These are phyloP conservation scores for Amanita exitialis DNA, from an alignment of 768 basidiomycete species.

Conservation along the genomic window DNA sequence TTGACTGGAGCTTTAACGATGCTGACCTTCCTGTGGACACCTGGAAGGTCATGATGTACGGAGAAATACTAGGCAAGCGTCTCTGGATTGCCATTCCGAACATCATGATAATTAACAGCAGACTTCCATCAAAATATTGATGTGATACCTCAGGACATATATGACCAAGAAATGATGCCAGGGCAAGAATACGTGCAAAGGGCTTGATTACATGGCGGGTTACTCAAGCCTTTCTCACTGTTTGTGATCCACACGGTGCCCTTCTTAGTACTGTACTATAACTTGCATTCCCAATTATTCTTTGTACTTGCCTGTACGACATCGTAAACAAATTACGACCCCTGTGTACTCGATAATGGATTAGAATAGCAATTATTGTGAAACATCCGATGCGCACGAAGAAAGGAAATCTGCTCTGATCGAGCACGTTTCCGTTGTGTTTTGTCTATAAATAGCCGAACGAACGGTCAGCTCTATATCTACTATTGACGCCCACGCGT, in stretches of 20 bases:
- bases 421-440: no score
- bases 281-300: neutral
- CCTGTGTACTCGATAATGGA: constrained; percentile 1
- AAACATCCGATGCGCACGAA: neutral
- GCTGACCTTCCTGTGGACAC: constrained; percentile 97
- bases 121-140: constrained; percentile 71
- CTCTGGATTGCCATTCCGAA: neutral
- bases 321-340: neutral
- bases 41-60: constrained; percentile 99
- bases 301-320: neutral
- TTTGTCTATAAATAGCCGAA: no score
- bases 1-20: constrained; percentile 99
- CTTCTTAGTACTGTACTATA: neutral
- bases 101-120: constrained; percentile 15
- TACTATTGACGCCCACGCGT: no score
- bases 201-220: neutral
- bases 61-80: constrained; percentile 83
- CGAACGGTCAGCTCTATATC: no score
- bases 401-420: no score
- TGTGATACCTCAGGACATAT: constrained; percentile 1
- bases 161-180: neutral
- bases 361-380: neutral
- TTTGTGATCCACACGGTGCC: neutral
- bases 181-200: neutral
- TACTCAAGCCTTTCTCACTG: neutral